These are phyloP conservation scores for Colletotrichum agaves DNA, from an alignment of 2,329 filamentous ascomycete species.

Conservation along the genomic window DNA sequence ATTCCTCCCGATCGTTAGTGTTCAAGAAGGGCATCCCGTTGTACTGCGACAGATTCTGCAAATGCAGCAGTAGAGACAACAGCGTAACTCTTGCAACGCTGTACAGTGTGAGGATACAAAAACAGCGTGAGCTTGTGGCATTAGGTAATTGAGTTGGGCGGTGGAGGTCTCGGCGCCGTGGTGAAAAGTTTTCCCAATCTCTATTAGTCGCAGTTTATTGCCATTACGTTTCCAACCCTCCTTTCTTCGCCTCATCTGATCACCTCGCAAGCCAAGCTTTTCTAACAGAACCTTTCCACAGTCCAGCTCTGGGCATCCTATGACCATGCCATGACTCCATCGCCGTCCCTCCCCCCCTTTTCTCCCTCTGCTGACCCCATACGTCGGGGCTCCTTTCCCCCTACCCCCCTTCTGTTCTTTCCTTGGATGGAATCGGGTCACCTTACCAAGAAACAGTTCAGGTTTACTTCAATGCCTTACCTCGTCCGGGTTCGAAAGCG, in stretches of 20 bases:
- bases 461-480: neutral
- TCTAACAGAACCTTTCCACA: conserved; percentile 10
- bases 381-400: neutral
- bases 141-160: conserved; percentile 24
- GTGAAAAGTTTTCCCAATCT: conserved; percentile 35
- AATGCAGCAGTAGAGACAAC: conserved; percentile 2
- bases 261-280: conserved; percentile 25
- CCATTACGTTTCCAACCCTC: conserved; percentile 44
- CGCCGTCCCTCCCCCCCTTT: conserved; percentile 3
- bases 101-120: neutral
- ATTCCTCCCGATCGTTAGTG: conserved; percentile 1
- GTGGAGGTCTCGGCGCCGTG: conserved; percentile 22
- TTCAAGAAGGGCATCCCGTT: conserved; percentile 4
- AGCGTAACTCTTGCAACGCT: neutral
- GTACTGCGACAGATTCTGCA: neutral
- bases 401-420: neutral
- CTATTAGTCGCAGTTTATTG: conserved; percentile 38
- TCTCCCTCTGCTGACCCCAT: neutral
- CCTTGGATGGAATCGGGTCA: neutral
- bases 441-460: conserved; percentile 9
- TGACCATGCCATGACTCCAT: conserved; percentile 3
- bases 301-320: conserved; percentile 12
- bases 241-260: conserved; percentile 37
- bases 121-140: neutral
- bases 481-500: conserved; percentile 8